Evolutionary conservation across 2,329 filamentous ascomycete genomes (phyloP).

Genomic region (Calonectria ilicicola): DNA sequence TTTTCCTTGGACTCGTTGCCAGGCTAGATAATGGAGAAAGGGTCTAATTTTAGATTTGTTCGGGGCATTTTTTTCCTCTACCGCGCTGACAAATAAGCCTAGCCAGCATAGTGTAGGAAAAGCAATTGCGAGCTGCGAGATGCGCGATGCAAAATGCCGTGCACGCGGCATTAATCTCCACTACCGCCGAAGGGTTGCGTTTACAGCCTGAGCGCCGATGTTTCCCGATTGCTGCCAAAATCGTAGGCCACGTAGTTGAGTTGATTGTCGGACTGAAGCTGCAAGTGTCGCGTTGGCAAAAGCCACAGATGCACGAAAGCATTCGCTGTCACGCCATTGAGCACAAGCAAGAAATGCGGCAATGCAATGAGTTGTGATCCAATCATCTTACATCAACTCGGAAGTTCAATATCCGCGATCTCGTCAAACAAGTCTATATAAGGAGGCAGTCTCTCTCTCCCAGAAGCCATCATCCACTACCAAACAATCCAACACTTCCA

Average conservation of each 20-base stretch:
- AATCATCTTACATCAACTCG: not conserved
- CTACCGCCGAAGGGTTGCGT: not conserved
- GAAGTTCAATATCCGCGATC: not conserved
- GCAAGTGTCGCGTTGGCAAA: not conserved
- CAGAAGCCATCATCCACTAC: not conserved
- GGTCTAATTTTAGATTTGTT: too few relatives aligned
- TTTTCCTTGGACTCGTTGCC: not conserved
- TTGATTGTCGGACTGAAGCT: not conserved
- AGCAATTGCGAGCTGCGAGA: not conserved
- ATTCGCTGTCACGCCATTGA: not conserved
- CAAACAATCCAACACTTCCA: not conserved
- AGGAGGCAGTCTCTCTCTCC: not conserved
- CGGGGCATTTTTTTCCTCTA: too few relatives aligned
- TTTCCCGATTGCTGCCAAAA: not conserved
- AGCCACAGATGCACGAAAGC: not conserved
- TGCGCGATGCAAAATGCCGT: not conserved
- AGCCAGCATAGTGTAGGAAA: not conserved
- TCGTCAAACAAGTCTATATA: not conserved
- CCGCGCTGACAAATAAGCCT: not conserved
- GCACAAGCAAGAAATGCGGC: not conserved
- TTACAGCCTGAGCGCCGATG: not conserved
- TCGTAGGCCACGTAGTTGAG: not conserved
- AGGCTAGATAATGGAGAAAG: too few relatives aligned
- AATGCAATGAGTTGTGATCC: not conserved
- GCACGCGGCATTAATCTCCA: slow-evolving; percentile 1